Base-by-base conservation (phyloP, 768 basidiomycete species). In the Pisolithus microcarpus region DNA sequence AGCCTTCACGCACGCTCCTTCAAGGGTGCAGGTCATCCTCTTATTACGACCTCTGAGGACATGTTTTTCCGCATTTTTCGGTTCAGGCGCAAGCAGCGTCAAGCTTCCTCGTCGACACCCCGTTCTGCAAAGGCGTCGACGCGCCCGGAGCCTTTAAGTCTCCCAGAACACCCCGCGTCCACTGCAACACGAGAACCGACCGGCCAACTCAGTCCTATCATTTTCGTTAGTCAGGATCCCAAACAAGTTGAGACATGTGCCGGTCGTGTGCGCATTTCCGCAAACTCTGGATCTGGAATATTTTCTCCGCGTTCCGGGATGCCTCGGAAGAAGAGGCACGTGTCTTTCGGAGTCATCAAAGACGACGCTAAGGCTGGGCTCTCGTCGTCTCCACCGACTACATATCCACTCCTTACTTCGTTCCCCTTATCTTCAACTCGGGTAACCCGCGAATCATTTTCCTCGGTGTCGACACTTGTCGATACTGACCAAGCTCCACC, bases 151-250 rank as follows among this genome's bases (percentile, higher is more conserved):
- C 43, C 43, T 26, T 28, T 30, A 19, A 44, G 7, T n/a, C 13
- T 28, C 9, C 15, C n/a, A 15, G 43, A 46, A 19, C 36, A 38
- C 10, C 9, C 19, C 18, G 23, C 30, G 30, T 26, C 26, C 53
- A 21, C 34, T 30, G 46, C 37, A 49, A 18, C 36, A 13, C 26
- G 28, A 2, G 18, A 6, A 16, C 10, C 34, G 5, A 42, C 43
- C 31, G 47, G 11, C 48, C 23, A 48, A 3, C 48, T 36, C 0
- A 23, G 43, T 16, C 45, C 61, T 6, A 39, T 53, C 38, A 39
- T 59, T 18, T 34, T 64, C 45, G 58, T 64, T 39, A 56, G 37
- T 13, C 51, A 5, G 21, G 53, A 48, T n/a, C 21, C 38, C 9
- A 16, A 18, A 13, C 26, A 42, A 3, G 28, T 30, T 3, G 13